Conservation (phyloP, 1,139 yeast species). For the Blastobotrys raffinosifermentans region DNA sequence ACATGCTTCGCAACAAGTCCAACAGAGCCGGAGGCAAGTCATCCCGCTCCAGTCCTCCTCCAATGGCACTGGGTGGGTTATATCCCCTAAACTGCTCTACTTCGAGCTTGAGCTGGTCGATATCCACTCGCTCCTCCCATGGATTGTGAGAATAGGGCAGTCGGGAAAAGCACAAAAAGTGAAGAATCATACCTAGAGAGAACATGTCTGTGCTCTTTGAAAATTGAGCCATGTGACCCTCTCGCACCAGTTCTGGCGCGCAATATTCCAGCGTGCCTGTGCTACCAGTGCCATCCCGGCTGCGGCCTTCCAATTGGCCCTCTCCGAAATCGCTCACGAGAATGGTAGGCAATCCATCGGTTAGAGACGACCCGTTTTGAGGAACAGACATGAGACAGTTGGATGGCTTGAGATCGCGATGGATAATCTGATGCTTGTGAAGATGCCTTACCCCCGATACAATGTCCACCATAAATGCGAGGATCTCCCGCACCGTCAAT, state of each 20-base stretch:
- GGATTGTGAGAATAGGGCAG: conserved; percentile 52
- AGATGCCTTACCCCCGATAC: conserved; percentile 64
- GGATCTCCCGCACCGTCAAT: conserved; percentile 44
- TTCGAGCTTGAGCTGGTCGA: conserved; percentile 37
- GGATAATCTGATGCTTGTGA: conserved; percentile 70
- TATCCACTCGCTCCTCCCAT: conserved; percentile 24
- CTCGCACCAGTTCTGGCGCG: conserved; percentile 69
- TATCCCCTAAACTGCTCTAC: conserved; percentile 37
- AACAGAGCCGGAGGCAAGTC: conserved; percentile 40
- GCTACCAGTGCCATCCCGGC: conserved; percentile 57
- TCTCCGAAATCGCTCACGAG: conserved; percentile 89
- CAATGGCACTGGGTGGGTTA: conserved; percentile 16
- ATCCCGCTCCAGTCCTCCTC: conserved; percentile 24
- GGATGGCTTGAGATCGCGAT: conserved; percentile 83
- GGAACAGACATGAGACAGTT: conserved; percentile 59
- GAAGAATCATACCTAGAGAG: conserved; percentile 74
- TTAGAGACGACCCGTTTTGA: conserved; percentile 21
- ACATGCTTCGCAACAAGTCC: conserved; percentile 35
- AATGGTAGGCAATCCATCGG: conserved; percentile 50
- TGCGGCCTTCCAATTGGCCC: conserved; percentile 63
- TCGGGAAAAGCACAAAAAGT: conserved; percentile 62
- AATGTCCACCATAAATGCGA: conserved; percentile 61
- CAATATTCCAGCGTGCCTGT: conserved; percentile 86
- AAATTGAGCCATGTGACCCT: conserved; percentile 44
- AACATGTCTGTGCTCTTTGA: conserved; percentile 71